phyloP scores from a whole-genome alignment of 2,329 filamentous ascomycete species.

The Fusarium falciforme region DNA sequence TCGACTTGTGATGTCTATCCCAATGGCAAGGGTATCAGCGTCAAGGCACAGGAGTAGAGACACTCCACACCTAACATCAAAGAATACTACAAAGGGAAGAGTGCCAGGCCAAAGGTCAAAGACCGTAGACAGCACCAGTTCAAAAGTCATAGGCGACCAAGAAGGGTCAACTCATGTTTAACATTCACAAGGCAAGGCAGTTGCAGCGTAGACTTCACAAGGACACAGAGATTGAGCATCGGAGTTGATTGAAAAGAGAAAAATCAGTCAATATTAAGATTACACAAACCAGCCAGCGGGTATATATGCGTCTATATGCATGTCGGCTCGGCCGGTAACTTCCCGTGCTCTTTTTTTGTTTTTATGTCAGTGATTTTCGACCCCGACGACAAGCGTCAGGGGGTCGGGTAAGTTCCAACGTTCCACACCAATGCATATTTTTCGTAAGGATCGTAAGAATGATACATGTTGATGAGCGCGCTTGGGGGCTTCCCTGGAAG shows the following conservation, averaged over 20 bases:
- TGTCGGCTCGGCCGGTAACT: slow-evolving; percentile 42
- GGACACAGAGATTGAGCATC: slow-evolving; percentile 2
- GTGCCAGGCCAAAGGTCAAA: neutral
- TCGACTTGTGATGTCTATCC: neutral
- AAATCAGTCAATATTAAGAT: slow-evolving; percentile 47
- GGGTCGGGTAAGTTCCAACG: slow-evolving; percentile 33
- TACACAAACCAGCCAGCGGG: slow-evolving; percentile 49
- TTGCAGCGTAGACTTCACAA: neutral
- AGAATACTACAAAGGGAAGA: neutral
- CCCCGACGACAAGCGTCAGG: slow-evolving; percentile 24
- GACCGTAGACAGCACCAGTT: neutral
- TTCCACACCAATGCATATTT: slow-evolving; percentile 49
- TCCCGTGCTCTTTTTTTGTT: slow-evolving; percentile 40
- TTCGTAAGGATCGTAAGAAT: slow-evolving; percentile 71
- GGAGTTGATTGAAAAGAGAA: slow-evolving; percentile 36
- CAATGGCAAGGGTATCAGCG: neutral
- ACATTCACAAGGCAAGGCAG: neutral
- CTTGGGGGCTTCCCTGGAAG: slow-evolving; percentile 32
- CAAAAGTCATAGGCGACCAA: neutral
- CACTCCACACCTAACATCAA: neutral
- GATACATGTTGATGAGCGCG: slow-evolving; percentile 48
- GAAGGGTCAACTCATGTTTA: neutral
- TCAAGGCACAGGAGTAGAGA: neutral
- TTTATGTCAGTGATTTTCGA: slow-evolving; percentile 30
- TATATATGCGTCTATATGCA: slow-evolving; percentile 47